A percentile compares a stretch with the other conserved stretches of the same genome.
Conservation (phyloP, 768 basidiomycete species). For the Leccinellum albellum region DNA sequence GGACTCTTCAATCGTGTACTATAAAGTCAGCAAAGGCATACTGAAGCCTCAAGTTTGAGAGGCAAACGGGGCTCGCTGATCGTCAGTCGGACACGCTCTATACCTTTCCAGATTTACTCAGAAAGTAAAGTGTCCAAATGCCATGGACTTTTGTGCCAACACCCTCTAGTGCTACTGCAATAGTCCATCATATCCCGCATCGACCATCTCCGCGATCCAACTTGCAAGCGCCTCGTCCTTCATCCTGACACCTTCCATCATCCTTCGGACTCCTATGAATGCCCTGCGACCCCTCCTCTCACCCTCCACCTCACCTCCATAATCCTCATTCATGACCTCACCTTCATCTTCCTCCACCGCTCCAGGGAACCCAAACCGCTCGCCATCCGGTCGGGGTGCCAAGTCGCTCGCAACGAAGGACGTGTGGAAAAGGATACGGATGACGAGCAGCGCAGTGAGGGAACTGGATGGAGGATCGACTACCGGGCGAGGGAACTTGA, state of each 20-base stretch:
- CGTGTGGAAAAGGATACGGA: constrained; percentile 79
- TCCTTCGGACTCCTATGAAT: constrained; percentile 55
- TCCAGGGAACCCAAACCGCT: constrained; percentile 90
- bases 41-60: constrained; percentile 62
- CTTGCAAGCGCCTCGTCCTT: constrained; percentile 57
- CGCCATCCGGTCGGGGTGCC: constrained; percentile 68
- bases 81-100: no score
- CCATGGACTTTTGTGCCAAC: constrained; percentile 2
- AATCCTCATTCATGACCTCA: constrained; percentile 38
- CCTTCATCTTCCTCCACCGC: constrained; percentile 77
- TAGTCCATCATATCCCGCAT: constrained; percentile 39
- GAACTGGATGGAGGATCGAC: constrained; percentile 69
- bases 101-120: neutral
- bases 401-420: constrained; percentile 67
- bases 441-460: constrained; percentile 75
- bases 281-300: constrained; percentile 69
- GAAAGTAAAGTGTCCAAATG: neutral
- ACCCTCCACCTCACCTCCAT: constrained; percentile 56
- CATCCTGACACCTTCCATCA: constrained; percentile 63
- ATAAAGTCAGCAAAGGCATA: constrained; percentile 74
- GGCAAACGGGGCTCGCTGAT: no score
- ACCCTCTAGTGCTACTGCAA: constrained; percentile 16
- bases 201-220: constrained; percentile 61
- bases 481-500: constrained; percentile 56
- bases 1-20: constrained; percentile 82